Evolutionary conservation across 2,329 filamentous ascomycete species (phyloP), one percentile per base, ranked within the genome.

Genomic region (Phyllosticta ampelicida): DNA sequence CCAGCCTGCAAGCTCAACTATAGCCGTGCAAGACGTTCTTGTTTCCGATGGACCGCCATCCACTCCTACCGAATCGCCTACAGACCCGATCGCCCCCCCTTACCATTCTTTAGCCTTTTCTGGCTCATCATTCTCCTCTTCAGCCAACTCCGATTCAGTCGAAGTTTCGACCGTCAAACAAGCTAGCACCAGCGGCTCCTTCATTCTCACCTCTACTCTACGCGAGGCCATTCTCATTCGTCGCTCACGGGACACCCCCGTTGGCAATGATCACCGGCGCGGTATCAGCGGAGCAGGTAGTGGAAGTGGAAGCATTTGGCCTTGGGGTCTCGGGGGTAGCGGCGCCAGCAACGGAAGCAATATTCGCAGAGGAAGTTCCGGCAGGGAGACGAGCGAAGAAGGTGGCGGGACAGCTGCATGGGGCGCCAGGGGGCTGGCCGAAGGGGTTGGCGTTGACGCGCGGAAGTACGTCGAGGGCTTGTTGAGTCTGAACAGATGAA

Each of bases 391-490:
- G 49, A 36, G 18, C n/a, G 30, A 48, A 20, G 59, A 36, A 10
- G 58, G 50, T n/a, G 57, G 51, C 18, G 49, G 13, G 64, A 71
- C 52, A 65, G 77, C 59, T 74, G 81, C 77, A 65, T 78, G 51
- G 80, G 82, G 81, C 2, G 80, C 84, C 1, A 80, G 78, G 19
- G 79, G 80, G 58, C 70, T 90, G 62, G 83, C 81, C 0, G 84
- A 88, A 65, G 87, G 87, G 0, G 89, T 91, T 62, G 87, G 87
- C 0, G 79, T 90, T 30, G 87, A 91, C 74, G 89, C 87, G 28
- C 80, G 84, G 69, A 81, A 80, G 67, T 90, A 90, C 70, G 82
- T 90, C 3, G 87, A 90, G 69, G 84, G 83, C 1, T 68, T 91
- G 58, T 73, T 90, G 69, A 88, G 79, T 66, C 69, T 90, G 66